Conservation (phyloP, 208 protist species). For the Balamuthia mandrillaris region DNA sequence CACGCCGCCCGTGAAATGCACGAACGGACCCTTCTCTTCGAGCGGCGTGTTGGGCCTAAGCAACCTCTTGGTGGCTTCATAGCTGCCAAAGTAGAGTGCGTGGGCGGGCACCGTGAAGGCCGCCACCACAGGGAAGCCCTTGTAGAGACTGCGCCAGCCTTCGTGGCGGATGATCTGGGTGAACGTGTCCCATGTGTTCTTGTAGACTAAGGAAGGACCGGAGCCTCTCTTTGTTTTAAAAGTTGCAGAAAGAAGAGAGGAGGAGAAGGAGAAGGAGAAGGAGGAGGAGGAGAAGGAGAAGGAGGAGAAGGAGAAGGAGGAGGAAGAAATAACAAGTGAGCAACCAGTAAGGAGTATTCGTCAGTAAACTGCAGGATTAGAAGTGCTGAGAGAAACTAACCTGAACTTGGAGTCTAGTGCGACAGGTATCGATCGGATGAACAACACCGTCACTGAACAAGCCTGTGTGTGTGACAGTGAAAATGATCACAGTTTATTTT, state of each 20-base stretch:
- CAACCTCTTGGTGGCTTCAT: constrained; percentile 57
- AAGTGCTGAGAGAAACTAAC: not conserved
- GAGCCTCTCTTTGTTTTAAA: not conserved
- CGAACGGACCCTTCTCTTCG: constrained; percentile 39
- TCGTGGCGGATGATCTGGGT: constrained; percentile 12
- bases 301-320: not conserved
- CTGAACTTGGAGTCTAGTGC: constrained; percentile 61
- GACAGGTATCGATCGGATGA: constrained; percentile 66
- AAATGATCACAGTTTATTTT: too few relatives aligned
- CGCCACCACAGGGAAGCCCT: constrained; percentile 14
- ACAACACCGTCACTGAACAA: constrained; percentile 55
- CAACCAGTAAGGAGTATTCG: not conserved
- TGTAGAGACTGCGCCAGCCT: constrained; percentile 27
- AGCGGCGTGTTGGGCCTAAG: not conserved
- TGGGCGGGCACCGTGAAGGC: constrained; percentile 64
- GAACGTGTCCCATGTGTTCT: constrained; percentile 18
- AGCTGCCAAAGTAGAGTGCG: constrained; percentile 67
- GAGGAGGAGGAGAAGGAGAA: too few relatives aligned
- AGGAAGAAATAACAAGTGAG: not conserved
- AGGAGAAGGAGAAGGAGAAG: not conserved
- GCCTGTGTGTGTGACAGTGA: too few relatives aligned
- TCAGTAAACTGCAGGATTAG: not conserved
- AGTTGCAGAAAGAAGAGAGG: not conserved
- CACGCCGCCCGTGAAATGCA: constrained; percentile 54
- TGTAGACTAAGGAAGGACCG: not conserved